Evolutionary conservation across 768 basidiomycete species (phyloP), one percentile per base, ranked within the genome.

Genomic region (Butyriboletus loyo): DNA sequence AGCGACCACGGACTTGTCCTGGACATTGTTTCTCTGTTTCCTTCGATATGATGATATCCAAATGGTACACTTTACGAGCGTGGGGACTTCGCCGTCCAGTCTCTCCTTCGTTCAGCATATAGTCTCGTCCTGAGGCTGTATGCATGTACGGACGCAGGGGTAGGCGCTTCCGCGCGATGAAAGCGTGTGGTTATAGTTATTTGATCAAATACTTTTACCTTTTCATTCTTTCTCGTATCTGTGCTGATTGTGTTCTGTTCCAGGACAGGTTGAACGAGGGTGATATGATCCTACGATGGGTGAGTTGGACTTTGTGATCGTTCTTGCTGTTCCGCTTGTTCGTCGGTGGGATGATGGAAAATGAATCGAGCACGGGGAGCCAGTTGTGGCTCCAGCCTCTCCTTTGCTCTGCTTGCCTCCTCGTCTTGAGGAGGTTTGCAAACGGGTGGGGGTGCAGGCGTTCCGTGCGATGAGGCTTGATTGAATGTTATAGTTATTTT

Each of bases 131-230:
- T 69, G 68, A 64, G 67, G 57, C 19, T 69, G 61, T 58, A 56
- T 71, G 68, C 61, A 69, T 48, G 65, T 69, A 69, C 56, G 64
- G 69, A 61, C 46, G 68, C 52, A 59, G 69, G 65, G n/a, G 67
- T 61, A 56, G 68, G 52, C 69, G 68, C 63, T 69, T 71, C 69
- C 58, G 58, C 56, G 59, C 65, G 49, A 65, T 69, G 68, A 71
- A 37, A 54, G 56, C 30, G 59, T 61, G 64, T 58, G 67, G 68
- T 69, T 69, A 69, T 69, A 69, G 69, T 69, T 69, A 69, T 69
- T 69, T 69, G 67, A 69, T 53, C 66, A 45, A 43, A 50, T 31
- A 0, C 25, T 3, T 25, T 25, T 19, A 8, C 7, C 28, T 6
- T 17, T 19, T 4, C 9, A 19, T 22, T 15, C 10, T 15, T 7